Evolutionary conservation across 2,329 filamentous ascomycete species (phyloP).

Genomic region (Sarocladium brachiariae): DNA sequence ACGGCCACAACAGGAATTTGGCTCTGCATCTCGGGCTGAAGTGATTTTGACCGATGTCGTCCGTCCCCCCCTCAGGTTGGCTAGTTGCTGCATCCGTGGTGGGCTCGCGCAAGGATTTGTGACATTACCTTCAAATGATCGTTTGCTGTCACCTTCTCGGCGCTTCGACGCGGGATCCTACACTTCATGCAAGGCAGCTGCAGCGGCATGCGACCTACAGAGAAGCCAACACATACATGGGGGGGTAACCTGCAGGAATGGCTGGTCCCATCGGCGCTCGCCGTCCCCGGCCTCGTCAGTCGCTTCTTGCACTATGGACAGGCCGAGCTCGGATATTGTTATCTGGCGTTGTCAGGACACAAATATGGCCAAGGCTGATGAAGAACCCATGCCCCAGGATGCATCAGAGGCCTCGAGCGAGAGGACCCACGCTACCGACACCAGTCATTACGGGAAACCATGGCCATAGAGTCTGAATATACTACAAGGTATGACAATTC

Average conservation of each 20-base stretch:
- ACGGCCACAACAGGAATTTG: too few species aligned
- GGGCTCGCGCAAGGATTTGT: too few species aligned
- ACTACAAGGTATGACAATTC: neutral
- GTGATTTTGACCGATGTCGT: neutral
- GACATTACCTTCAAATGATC: too few species aligned
- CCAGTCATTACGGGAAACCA: neutral
- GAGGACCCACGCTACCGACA: too few species aligned
- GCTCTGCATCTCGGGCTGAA: neutral
- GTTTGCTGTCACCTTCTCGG: neutral
- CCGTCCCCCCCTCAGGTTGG: neutral
- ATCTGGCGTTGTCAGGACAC: neutral
- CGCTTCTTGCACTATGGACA: too few species aligned
- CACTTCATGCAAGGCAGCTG: conserved; percentile 1
- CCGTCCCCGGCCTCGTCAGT: neutral
- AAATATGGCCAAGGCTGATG: too few species aligned
- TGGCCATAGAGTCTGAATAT: neutral
- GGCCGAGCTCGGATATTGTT: too few species aligned
- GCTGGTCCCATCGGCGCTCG: neutral
- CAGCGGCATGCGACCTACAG: conserved; percentile 6
- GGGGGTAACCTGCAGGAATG: neutral
- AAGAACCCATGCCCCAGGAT: too few species aligned
- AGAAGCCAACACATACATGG: neutral
- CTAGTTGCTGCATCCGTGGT: conserved; percentile 4
- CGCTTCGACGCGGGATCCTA: neutral
- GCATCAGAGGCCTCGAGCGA: too few species aligned